Evolutionary conservation across 805 yeast species (phyloP).

Genomic region (Cyberlindnera xishuangbannaensis): DNA sequence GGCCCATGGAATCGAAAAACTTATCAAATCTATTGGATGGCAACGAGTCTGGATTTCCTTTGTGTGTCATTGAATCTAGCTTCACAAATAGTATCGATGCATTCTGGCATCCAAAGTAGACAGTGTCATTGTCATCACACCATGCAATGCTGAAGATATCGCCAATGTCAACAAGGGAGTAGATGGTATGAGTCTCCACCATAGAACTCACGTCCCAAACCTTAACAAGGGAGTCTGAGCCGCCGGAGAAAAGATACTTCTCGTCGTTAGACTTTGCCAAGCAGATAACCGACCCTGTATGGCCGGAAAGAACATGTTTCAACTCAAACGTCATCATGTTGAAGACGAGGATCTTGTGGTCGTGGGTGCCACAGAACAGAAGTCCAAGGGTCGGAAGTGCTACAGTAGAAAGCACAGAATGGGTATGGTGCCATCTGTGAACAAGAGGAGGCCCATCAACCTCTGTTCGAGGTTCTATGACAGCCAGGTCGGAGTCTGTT

Average conservation of each 20-base stretch:
- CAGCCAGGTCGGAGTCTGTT: too few relatives aligned
- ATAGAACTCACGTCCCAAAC: constrained; percentile 63
- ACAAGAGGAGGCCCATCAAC: constrained; percentile 28
- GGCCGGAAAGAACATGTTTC: constrained; percentile 50
- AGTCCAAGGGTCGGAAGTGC: constrained; percentile 53
- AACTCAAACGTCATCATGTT: constrained; percentile 61
- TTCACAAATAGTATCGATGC: constrained; percentile 79
- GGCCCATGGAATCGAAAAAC: constrained; percentile 88
- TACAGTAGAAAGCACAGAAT: constrained; percentile 67
- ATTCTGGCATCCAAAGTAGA: constrained; percentile 88
- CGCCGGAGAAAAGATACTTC: constrained; percentile 69
- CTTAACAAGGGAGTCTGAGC: constrained; percentile 84
- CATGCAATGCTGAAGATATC: constrained; percentile 84
- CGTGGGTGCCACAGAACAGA: constrained; percentile 87
- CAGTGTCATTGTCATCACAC: constrained; percentile 49
- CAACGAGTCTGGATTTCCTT: constrained; percentile 31
- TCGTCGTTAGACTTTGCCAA: constrained; percentile 50
- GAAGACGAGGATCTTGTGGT: constrained; percentile 67
- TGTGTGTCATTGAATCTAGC: constrained; percentile 23
- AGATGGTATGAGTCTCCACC: constrained; percentile 61
- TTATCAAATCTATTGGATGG: constrained; percentile 71
- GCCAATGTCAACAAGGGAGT: constrained; percentile 84
- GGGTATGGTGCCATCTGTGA: constrained; percentile 73
- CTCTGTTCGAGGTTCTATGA: too few relatives aligned
- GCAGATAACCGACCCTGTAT: constrained; percentile 70